Conservation (phyloP, 2,329 filamentous ascomycete genomes). For the Eurotiales sp. region DNA sequence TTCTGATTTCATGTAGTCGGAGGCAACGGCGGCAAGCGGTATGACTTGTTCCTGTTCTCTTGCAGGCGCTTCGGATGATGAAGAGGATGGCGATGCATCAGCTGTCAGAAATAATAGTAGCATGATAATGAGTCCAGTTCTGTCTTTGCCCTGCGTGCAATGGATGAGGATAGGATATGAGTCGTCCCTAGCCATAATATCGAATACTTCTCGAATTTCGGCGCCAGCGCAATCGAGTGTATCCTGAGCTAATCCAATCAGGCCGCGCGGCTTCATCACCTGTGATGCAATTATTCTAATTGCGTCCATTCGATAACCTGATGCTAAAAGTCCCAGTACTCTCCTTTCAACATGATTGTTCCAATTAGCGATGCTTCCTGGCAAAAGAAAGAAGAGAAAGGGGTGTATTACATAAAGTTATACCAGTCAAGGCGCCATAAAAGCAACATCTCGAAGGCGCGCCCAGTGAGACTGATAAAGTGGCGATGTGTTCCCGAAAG, state of each 20-base stretch:
- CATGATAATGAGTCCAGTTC: constrained; percentile 68
- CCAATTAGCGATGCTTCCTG: neutral
- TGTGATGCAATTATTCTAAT: constrained; percentile 66
- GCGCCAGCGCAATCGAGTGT: constrained; percentile 64
- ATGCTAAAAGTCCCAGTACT: constrained; percentile 59
- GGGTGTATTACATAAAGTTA: constrained; percentile 54
- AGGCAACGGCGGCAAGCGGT: constrained; percentile 56
- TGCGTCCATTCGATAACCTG: constrained; percentile 66
- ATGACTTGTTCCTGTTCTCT: constrained; percentile 47
- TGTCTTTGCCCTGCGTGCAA: constrained; percentile 87
- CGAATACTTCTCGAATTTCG: constrained; percentile 67
- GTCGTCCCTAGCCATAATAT: constrained; percentile 52
- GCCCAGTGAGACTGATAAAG: constrained; percentile 71
- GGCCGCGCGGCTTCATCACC: constrained; percentile 68
- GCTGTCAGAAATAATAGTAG: constrained; percentile 50
- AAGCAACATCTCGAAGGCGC: constrained; percentile 64
- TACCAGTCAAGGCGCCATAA: constrained; percentile 65
- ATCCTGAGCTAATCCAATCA: constrained; percentile 66
- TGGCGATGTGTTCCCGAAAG: constrained; percentile 63
- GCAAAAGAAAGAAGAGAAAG: neutral
- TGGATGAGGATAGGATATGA: constrained; percentile 68
- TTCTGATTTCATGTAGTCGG: constrained; percentile 69
- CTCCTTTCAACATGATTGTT: constrained; percentile 51
- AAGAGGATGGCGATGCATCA: neutral
- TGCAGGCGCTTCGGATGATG: neutral